phyloP scores from a whole-genome alignment of 306 rosid genomes.

The Acacia acuminata region DNA sequence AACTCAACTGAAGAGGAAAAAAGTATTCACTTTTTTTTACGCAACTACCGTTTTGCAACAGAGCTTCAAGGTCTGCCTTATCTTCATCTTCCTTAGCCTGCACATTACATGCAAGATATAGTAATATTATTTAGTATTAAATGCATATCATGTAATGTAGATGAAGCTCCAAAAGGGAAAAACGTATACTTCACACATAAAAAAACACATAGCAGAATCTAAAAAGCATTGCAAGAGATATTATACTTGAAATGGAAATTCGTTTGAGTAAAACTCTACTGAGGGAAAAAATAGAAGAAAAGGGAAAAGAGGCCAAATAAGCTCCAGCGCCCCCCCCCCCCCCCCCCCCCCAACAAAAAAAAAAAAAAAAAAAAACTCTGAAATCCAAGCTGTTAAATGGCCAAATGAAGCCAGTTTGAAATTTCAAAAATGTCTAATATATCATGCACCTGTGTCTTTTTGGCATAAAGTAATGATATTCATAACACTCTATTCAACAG shows the following conservation, averaged over 20 bases:
- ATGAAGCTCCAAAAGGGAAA: not conserved
- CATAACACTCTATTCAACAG: not conserved
- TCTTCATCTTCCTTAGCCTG: slow-evolving; percentile 70
- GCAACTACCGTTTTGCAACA: slow-evolving; percentile 57
- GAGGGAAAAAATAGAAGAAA: not conserved
- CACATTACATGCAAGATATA: slow-evolving; percentile 26
- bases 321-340: no score
- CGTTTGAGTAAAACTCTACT: not conserved
- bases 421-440: not conserved
- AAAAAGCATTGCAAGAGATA: not conserved
- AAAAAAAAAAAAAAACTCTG: not conserved
- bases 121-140: not conserved
- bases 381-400: no score
- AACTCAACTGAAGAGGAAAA: not conserved
- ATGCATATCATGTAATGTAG: not conserved
- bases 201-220: not conserved
- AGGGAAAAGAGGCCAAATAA: not conserved
- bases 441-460: not conserved
- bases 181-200: not conserved
- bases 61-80: slow-evolving; percentile 66
- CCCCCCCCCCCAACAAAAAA: no score
- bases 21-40: slow-evolving; percentile 48
- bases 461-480: not conserved
- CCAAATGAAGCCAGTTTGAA: not conserved
- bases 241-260: slow-evolving; percentile 2